phyloP scores from a whole-genome alignment of 306 rosid species.

The Ormosia emarginata region DNA sequence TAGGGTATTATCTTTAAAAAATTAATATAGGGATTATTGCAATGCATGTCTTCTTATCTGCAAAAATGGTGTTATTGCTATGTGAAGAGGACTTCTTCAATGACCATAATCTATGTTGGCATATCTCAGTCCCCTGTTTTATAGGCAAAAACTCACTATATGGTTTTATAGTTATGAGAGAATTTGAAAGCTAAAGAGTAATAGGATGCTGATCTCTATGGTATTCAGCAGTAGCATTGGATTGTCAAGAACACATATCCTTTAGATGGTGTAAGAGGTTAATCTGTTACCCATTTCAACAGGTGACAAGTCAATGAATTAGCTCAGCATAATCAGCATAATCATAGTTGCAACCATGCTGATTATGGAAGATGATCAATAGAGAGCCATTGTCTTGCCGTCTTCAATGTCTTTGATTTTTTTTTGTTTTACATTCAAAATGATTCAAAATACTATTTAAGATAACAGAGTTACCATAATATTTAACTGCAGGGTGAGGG shows the following conservation, averaged over 20 bases:
- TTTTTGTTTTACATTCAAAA: conserved; percentile 30
- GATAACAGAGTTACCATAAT: conserved; percentile 60
- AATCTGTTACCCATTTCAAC: conserved; percentile 7
- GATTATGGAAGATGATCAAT: conserved; percentile 23
- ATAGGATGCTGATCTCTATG: conserved; percentile 1
- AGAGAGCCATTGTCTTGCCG: conserved; percentile 35
- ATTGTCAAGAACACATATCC: conserved; percentile 14
- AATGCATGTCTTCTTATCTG: not conserved
- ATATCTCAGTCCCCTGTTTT: not conserved
- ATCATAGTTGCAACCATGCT: conserved; percentile 25
- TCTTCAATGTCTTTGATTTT: conserved; percentile 28
- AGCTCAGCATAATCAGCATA: conserved; percentile 27
- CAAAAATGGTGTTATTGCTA: not conserved
- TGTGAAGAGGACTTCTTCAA: not conserved
- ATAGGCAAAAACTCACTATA: not conserved
- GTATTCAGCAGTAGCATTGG: conserved; percentile 13
- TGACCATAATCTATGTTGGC: conserved; percentile 12
- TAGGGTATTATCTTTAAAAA: not conserved
- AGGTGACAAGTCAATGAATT: conserved; percentile 10
- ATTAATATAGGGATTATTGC: not conserved
- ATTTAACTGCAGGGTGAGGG: conserved; percentile 90
- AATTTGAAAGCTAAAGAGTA: not conserved
- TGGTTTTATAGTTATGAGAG: not conserved
- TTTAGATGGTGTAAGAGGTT: conserved; percentile 23
- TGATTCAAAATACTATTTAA: conserved; percentile 39